Evolutionary conservation across 129 eudicot species (phyloP).

Genomic region (Ambrosia trifida): DNA sequence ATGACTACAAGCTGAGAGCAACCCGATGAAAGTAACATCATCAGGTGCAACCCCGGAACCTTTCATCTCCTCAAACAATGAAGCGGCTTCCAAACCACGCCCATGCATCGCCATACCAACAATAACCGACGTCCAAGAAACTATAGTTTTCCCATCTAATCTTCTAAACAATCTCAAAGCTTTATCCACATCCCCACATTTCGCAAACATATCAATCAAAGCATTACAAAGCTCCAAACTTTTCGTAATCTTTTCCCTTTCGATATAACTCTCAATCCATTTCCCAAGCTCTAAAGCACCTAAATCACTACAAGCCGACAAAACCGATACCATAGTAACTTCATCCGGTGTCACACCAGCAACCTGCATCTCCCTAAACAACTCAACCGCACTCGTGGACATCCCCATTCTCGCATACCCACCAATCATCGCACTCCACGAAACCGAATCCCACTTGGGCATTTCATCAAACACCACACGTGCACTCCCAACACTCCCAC

Average conservation of each 20-base stretch:
- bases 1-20: slow-evolving; percentile 89
- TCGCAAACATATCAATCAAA: slow-evolving; percentile 75
- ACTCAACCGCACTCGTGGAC: slow-evolving; percentile 51
- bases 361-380: slow-evolving; percentile 79
- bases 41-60: slow-evolving; percentile 49
- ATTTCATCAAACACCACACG: slow-evolving; percentile 65
- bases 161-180: slow-evolving; percentile 53
- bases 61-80: slow-evolving; percentile 61
- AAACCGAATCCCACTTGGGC: slow-evolving; percentile 48
- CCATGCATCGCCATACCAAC: slow-evolving; percentile 87
- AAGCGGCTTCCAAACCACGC: slow-evolving; percentile 65
- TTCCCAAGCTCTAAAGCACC: slow-evolving; percentile 79
- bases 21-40: slow-evolving; percentile 71
- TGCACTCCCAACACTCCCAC: slow-evolving; percentile 47
- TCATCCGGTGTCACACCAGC: slow-evolving; percentile 55
- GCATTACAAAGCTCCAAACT: slow-evolving; percentile 64
- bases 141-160: slow-evolving; percentile 46
- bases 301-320: slow-evolving; percentile 71
- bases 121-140: slow-evolving; percentile 83
- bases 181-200: slow-evolving; percentile 73
- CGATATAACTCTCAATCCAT: slow-evolving; percentile 66
- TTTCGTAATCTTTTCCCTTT: slow-evolving; percentile 48
- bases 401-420: slow-evolving; percentile 62
- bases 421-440: slow-evolving; percentile 85
- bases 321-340: slow-evolving; percentile 64